Conservation (phyloP, 2,329 filamentous ascomycete genomes). For the Penicillium polonicum region DNA sequence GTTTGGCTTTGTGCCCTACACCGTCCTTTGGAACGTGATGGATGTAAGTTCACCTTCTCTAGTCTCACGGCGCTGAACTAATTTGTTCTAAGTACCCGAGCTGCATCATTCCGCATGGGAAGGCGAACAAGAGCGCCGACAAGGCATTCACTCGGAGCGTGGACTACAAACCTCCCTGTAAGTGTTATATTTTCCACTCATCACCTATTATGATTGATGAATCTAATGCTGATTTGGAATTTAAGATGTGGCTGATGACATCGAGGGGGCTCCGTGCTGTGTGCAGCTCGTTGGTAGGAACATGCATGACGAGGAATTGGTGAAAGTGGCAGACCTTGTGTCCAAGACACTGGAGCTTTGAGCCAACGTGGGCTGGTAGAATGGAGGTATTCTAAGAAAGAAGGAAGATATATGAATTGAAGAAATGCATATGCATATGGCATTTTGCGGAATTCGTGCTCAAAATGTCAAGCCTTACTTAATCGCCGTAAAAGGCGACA, state of each 20-base stretch:
- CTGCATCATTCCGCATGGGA: constrained; percentile 47
- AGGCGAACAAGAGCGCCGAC: constrained; percentile 44
- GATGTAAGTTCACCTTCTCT: constrained; percentile 41
- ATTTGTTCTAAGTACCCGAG: constrained; percentile 45
- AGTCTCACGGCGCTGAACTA: not conserved
- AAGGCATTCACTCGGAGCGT: constrained; percentile 15
- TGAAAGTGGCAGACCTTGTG: not conserved
- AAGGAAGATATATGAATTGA: not conserved
- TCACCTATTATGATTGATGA: no score
- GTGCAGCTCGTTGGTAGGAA: not conserved
- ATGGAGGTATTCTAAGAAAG: not conserved
- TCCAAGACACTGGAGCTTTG: not conserved
- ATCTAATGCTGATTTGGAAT: not conserved
- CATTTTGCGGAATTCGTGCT: not conserved
- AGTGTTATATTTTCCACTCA: not conserved
- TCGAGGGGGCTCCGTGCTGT: constrained; percentile 1
- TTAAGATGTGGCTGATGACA: not conserved
- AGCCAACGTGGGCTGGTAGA: not conserved
- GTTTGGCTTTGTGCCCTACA: constrained; percentile 38
- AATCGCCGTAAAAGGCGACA: not conserved
- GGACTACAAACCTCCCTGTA: constrained; percentile 20
- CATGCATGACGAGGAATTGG: constrained; percentile 1
- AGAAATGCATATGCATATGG: not conserved
- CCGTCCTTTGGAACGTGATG: constrained; percentile 51
- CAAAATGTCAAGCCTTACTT: no score